These are phyloP conservation scores for Diplodia corticola DNA, from an alignment of 2,329 filamentous ascomycete species.

Conservation along the genomic window DNA sequence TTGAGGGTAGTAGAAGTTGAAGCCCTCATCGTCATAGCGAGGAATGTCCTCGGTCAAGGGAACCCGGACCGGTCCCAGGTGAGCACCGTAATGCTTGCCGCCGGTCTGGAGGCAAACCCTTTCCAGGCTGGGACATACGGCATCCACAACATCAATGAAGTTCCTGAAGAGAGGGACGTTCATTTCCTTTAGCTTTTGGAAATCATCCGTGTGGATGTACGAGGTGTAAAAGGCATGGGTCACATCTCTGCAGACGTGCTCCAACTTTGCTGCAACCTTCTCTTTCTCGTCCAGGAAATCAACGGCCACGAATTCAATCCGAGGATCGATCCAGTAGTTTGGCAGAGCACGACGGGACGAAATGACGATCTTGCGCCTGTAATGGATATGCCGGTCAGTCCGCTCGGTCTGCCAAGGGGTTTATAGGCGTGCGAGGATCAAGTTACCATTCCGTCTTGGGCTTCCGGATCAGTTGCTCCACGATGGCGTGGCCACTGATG, in stretches of 20 bases:
- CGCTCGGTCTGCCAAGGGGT: no score
- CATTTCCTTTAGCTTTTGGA: background rate
- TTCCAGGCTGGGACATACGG: slow-evolving; percentile 4
- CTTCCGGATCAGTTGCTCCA: slow-evolving; percentile 36
- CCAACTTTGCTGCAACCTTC: slow-evolving; percentile 23
- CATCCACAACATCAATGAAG: slow-evolving; percentile 19
- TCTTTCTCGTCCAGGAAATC: slow-evolving; percentile 33
- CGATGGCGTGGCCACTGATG: slow-evolving; percentile 38
- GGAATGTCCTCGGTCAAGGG: slow-evolving; percentile 8
- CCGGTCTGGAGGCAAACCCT: slow-evolving; percentile 12
- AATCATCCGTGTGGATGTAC: slow-evolving; percentile 32
- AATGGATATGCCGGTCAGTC: background rate
- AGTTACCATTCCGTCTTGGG: slow-evolving; percentile 25
- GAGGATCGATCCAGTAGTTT: slow-evolving; percentile 31
- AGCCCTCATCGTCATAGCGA: background rate
- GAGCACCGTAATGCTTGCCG: slow-evolving; percentile 15
- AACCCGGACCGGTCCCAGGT: background rate
- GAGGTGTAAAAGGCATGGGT: slow-evolving; percentile 41
- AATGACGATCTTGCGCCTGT: slow-evolving; percentile 33
- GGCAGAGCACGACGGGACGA: slow-evolving; percentile 32
- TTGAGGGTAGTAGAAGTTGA: slow-evolving; percentile 6
- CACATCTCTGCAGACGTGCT: slow-evolving; percentile 30
- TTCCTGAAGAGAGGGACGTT: slow-evolving; percentile 12
- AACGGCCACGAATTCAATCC: slow-evolving; percentile 36
- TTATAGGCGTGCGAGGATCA: background rate